phyloP scores from a whole-genome alignment of 83 land plant species.

The Thuja plicata region DNA sequence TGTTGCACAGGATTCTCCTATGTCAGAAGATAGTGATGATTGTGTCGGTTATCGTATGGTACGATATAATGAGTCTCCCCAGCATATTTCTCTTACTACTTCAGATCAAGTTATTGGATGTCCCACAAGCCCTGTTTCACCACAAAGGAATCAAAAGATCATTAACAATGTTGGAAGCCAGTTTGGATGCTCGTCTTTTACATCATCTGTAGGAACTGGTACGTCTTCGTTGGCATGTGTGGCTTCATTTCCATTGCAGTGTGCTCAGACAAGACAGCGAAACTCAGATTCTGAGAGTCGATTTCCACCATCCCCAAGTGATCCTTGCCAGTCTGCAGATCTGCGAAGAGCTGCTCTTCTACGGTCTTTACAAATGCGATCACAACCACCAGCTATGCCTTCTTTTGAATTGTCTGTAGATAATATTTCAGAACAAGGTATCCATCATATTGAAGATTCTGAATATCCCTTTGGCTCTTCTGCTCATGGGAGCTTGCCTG shows the following conservation, averaged over 20 bases:
- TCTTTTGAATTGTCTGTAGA: constrained; percentile 33
- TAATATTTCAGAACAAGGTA: constrained; percentile 32
- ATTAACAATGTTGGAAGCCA: constrained; percentile 3
- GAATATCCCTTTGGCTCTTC: constrained; percentile 33
- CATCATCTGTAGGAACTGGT: constrained; percentile 23
- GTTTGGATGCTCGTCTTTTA: constrained; percentile 20
- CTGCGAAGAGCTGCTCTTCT: constrained; percentile 85
- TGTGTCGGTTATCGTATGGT: constrained; percentile 38
- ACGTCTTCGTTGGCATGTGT: constrained; percentile 28
- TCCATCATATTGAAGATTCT: constrained; percentile 33
- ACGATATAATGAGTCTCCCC: constrained; percentile 45
- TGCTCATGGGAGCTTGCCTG: constrained; percentile 19
- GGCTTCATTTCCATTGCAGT: constrained; percentile 21
- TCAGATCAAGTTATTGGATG: constrained; percentile 26
- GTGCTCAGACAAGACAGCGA: constrained; percentile 54
- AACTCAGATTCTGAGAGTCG: constrained; percentile 75
- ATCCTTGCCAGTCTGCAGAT: constrained; percentile 89
- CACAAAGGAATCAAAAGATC: constrained; percentile 38
- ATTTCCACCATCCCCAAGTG: constrained; percentile 93
- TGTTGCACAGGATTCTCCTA: constrained; percentile 76
- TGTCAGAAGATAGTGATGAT: constrained; percentile 97
- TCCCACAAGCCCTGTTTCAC: constrained; percentile 72
- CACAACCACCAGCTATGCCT: constrained; percentile 60
- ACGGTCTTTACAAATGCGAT: constrained; percentile 85
- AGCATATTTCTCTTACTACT: constrained; percentile 27